Base-by-base conservation (phyloP, 1,139 yeast genomes). In the Candida tunisiensis region DNA sequence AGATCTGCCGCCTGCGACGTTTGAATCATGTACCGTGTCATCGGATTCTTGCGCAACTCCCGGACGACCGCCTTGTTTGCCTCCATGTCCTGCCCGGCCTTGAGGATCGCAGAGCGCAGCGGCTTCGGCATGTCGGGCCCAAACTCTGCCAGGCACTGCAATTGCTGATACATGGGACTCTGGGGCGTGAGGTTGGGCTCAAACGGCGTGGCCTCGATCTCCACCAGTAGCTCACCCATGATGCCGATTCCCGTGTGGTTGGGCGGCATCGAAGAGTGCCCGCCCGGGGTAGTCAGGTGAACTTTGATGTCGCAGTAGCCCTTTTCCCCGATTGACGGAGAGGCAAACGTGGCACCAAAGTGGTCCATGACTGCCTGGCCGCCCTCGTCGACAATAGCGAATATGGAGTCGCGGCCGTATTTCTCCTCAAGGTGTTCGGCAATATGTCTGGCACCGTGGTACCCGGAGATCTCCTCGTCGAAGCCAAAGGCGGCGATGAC, bases 211-310 rank as follows among this genome's bases (percentile, higher is more conserved):
- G 44, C 42, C 41, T 74, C 83, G 23, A 73, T 55, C 19, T 47
- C 40, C 14, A 53, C 44, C 13, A 70, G 57, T 31, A 74, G 49
- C 30, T 65, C 65, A 2, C 74, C 59, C 35, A 71, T 54, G 23
- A 75, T 61, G n/a, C 85, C 85, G 44, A 75, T 73, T n/a, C 73
- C 62, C 1, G 82, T 74, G 42, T 73, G 80, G 34, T 62, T 69
- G 5, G 75, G 77, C 8, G 85, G 85, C n/a, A 65, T 50, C 2
- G 78, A 69, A 1, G 83, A 70, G 40, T 75, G 85, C 3, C 85
- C 85, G 28, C 85, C 85, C 7, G 68, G 67, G 2, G 75, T 66
- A 12, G 51, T 53, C 15, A 74, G 48, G 4, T 59, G 52, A 24
- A 71, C 54, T 8, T 46, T 40, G 7, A 64, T 42, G 40, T 73